Conservation (phyloP, 108 stramenopile genomes). For the Skeletonema grethae region DNA sequence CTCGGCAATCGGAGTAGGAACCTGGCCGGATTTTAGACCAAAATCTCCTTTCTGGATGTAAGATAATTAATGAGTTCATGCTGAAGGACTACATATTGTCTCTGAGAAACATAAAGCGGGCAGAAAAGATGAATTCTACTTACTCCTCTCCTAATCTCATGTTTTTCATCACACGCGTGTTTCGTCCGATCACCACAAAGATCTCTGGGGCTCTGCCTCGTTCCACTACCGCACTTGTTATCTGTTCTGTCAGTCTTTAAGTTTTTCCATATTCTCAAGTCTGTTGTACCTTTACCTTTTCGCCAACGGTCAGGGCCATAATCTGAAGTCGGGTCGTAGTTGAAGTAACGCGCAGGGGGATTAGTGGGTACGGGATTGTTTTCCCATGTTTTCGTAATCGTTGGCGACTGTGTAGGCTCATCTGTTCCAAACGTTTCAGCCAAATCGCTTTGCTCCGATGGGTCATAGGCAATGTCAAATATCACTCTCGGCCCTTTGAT, state of each 20-base stretch:
- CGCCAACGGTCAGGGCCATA: constrained; percentile 31
- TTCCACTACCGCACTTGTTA: constrained; percentile 23
- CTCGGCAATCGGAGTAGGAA: constrained; percentile 19
- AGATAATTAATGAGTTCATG: not conserved
- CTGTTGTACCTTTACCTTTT: not conserved
- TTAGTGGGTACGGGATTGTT: constrained; percentile 1
- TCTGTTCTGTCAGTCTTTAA: constrained; percentile 2
- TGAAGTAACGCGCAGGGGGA: constrained; percentile 26
- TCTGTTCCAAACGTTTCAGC: constrained; percentile 26
- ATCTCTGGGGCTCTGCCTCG: constrained; percentile 41
- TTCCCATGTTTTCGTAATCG: constrained; percentile 27
- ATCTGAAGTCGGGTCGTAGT: constrained; percentile 27
- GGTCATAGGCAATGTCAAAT: constrained; percentile 31
- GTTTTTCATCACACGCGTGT: constrained; percentile 24
- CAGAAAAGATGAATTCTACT: constrained; percentile 17
- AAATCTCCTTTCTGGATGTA: constrained; percentile 18
- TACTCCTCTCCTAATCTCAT: constrained; percentile 18
- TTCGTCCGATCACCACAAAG: constrained; percentile 20
- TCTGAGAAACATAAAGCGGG: not conserved
- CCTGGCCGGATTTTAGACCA: constrained; percentile 4
- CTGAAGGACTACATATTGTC: no score
- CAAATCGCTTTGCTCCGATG: constrained; percentile 3
- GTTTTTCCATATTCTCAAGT: not conserved
- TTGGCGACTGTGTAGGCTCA: constrained; percentile 26
- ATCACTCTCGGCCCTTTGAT: constrained; percentile 13